Evolutionary conservation across 2,329 filamentous ascomycete genomes (phyloP).

Genomic region (Stromatinia cepivora): DNA sequence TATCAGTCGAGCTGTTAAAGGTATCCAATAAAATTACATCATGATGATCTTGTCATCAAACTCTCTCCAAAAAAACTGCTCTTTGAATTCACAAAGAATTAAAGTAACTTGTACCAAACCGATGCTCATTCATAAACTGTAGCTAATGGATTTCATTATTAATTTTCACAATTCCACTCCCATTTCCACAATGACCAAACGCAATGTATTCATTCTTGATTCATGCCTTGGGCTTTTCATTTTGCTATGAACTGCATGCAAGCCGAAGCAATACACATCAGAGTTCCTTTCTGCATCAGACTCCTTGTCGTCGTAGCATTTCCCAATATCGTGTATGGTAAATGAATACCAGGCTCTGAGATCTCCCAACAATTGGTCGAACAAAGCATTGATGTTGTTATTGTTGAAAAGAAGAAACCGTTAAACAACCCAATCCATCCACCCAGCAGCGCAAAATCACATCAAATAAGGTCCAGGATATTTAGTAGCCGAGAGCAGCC

Average conservation of each 20-base stretch:
- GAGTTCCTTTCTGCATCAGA: constrained; percentile 37
- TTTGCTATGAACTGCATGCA: constrained; percentile 41
- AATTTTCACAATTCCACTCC: constrained; percentile 20
- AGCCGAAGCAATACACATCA: constrained; percentile 41
- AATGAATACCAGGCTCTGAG: constrained; percentile 37
- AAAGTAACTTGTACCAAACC: constrained; percentile 19
- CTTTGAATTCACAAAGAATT: constrained; percentile 19
- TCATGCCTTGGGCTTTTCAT: constrained; percentile 38
- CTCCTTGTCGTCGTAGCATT: constrained; percentile 38
- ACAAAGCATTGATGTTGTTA: constrained; percentile 41
- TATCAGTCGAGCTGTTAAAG: neutral
- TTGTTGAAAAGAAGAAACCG: constrained; percentile 34
- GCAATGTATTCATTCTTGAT: constrained; percentile 29
- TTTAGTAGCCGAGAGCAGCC: constrained; percentile 88
- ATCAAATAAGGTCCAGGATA: constrained; percentile 35
- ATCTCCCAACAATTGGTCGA: constrained; percentile 35
- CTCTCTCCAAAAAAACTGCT: neutral
- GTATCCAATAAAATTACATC: constrained; percentile 17
- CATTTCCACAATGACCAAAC: constrained; percentile 21
- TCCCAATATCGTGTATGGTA: constrained; percentile 35
- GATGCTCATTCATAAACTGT: constrained; percentile 20
- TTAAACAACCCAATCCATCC: constrained; percentile 31
- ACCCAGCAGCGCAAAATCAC: constrained; percentile 27
- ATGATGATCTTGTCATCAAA: constrained; percentile 3
- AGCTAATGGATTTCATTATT: constrained; percentile 15